Evolutionary conservation across 73 alveolate genomes (phyloP).

Genomic region (Tetrahymena elliotti): DNA sequence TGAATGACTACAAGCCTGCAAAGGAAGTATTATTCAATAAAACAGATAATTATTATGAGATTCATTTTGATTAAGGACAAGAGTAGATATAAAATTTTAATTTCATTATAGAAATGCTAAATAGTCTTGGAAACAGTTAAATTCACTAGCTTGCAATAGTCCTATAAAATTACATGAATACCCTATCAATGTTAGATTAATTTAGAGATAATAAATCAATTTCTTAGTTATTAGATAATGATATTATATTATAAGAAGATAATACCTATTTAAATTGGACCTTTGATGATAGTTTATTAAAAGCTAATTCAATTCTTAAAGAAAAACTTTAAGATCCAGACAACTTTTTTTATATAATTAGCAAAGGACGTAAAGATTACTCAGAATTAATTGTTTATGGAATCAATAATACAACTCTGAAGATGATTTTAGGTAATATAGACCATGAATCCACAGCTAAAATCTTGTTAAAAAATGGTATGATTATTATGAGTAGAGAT

Average conservation of each 20-base stretch:
- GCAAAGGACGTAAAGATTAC: background rate
- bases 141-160: background rate
- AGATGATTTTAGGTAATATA: background rate
- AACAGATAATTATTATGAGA: background rate
- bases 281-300: background rate
- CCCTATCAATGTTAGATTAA: background rate
- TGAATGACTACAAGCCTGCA: background rate
- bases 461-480: background rate
- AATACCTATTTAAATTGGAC: background rate
- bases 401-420: background rate
- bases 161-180: background rate
- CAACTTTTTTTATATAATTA: background rate
- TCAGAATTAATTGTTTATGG: background rate
- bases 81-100: background rate
- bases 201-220: background rate
- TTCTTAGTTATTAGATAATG: background rate
- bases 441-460: background rate
- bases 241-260: background rate
- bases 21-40: background rate
- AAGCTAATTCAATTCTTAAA: background rate
- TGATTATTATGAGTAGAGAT: background rate
- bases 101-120: background rate
- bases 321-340: background rate
- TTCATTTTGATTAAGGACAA: background rate
- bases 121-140: background rate